Evolutionary conservation across 768 basidiomycete species (phyloP), one percentile per base, ranked within the genome.

Genomic region (Lentinula sp.): DNA sequence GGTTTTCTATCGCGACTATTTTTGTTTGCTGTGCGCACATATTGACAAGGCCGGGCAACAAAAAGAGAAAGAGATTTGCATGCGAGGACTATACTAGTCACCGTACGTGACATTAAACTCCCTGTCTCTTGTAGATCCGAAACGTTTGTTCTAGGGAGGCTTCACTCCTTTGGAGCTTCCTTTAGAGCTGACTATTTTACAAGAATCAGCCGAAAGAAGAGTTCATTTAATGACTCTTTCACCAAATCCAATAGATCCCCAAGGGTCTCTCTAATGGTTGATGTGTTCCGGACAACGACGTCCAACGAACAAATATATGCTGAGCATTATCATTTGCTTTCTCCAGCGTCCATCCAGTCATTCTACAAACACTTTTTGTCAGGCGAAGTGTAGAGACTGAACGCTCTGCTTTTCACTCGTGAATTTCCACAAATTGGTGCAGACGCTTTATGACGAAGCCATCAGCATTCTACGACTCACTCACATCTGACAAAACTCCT

Each of bases 171-270:
- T n/a, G n/a, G n/a, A n/a, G n/a, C n/a, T n/a, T 2, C 84, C 91
- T 2, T 71, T 86, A 8, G 91, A 91, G 2, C 69, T 92, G 9
- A 88, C 85, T 0, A 67, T 92, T 0, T 70, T 92, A 6, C 84
- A 88, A 59, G 74, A 74, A 2, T 73, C 94, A 8, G 91, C 93
- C 1, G 72, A 81, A 52, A 82, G 88, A 48, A 92, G 93, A 12
- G 90, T 91, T n/a, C 89, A 91, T 64, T 73, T 94, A 61, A 88
- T 95, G 48, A 87, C 88, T 0, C 82, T 94, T 20, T 81, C 88
- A 0, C 78, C 83, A 0, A 78, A 84, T 46, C 80, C 86, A 1
- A 75, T 88, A 20, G 79, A 82, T 78, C 84, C 0, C 70, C 81
- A 35, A 67, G 81, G 28, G 79, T 86, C 2, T 73, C 81, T n/a